These are phyloP conservation scores for Nicotiana sylvestris DNA, from an alignment of 257 asterid genomes.

Conservation along the genomic window DNA sequence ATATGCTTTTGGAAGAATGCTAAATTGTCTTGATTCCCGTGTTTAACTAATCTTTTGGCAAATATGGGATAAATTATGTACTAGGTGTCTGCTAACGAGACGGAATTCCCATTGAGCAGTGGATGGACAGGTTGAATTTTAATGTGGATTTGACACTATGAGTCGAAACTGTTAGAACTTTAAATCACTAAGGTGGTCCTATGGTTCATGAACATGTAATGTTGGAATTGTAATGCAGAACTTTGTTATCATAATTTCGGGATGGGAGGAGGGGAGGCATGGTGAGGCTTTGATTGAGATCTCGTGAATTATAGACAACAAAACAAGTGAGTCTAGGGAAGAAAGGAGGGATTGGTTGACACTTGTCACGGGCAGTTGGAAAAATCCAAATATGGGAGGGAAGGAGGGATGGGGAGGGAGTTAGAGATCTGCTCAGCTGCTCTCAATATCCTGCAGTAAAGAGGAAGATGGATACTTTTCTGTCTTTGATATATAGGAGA, in stretches of 20 bases:
- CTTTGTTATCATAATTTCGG: not conserved
- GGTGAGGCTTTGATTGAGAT: too few species aligned
- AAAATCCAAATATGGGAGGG: too few species aligned
- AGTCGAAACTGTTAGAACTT: not conserved
- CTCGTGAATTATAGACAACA: not conserved
- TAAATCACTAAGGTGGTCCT: not conserved
- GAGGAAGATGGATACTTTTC: not conserved
- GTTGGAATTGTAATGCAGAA: not conserved
- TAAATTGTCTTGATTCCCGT: constrained; percentile 5
- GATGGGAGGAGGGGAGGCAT: not conserved
- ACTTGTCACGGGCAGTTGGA: too few species aligned
- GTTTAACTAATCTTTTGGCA: not conserved
- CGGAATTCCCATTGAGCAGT: not conserved
- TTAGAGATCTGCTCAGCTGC: too few species aligned
- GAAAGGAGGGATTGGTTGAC: not conserved
- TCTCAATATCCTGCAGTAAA: too few species aligned
- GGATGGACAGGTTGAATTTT: not conserved
- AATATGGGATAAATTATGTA: not conserved
- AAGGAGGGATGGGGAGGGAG: too few species aligned
- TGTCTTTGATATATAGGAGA: not conserved
- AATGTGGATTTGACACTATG: not conserved
- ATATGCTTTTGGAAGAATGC: constrained; percentile 2
- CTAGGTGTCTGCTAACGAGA: not conserved
- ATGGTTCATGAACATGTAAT: not conserved
- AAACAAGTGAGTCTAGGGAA: not conserved